These are phyloP conservation scores for Jasminum sambac DNA, from an alignment of 257 asterid species.

Conservation along the genomic window DNA sequence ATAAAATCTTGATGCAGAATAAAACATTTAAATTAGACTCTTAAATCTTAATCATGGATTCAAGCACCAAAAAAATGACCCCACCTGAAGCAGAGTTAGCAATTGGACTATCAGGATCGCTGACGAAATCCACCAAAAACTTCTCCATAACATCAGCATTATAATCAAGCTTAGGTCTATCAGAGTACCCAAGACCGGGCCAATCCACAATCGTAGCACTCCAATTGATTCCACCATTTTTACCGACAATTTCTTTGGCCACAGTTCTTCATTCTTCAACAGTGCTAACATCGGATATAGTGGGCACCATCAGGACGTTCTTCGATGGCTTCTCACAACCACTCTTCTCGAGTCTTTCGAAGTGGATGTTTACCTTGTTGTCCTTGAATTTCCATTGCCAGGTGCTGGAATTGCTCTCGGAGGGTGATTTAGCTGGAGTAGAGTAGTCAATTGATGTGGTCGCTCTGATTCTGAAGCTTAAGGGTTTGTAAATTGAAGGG, in stretches of 20 bases:
- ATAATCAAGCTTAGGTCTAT: conserved; percentile 82
- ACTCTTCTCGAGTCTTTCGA: conserved; percentile 55
- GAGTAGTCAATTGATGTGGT: conserved; percentile 48
- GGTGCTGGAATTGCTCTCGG: conserved; percentile 32
- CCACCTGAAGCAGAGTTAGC: conserved; percentile 48
- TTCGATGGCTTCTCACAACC: conserved; percentile 40
- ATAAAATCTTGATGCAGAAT: neutral
- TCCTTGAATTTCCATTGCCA: conserved; percentile 83
- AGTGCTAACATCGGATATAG: conserved; percentile 93
- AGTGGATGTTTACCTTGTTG: conserved; percentile 62
- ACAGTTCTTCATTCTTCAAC: conserved; percentile 92
- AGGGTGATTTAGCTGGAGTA: conserved; percentile 33
- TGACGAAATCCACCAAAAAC: conserved; percentile 76
- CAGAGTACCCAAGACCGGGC: conserved; percentile 96
- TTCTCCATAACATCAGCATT: conserved; percentile 85
- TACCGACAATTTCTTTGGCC: conserved; percentile 67
- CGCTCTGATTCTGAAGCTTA: conserved; percentile 37
- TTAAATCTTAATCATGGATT: neutral
- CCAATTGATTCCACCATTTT: conserved; percentile 45
- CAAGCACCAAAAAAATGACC: neutral
- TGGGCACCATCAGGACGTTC: conserved; percentile 79
- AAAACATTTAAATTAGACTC: neutral
- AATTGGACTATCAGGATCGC: conserved; percentile 62
- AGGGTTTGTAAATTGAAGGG: conserved; percentile 25
- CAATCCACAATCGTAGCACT: conserved; percentile 88